Percentiles rank a stretch among this genome's conserved stretches.
phyloP scores from a whole-genome alignment of 495 filamentous ascomycete species.

The Penicillium silybi region DNA sequence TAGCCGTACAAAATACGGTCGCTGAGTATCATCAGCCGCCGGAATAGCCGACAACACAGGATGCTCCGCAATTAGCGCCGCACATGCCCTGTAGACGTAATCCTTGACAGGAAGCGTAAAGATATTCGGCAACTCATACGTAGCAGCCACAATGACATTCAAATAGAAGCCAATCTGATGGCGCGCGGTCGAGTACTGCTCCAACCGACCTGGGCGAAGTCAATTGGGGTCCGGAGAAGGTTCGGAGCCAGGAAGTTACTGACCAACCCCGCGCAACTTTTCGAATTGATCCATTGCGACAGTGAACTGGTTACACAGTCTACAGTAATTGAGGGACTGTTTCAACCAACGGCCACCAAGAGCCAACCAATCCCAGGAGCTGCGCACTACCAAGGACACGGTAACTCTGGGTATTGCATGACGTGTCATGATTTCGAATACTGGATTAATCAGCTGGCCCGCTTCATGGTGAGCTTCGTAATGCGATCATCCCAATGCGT shows the following conservation, averaged over 20 bases:
- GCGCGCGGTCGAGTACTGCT: slow-evolving; percentile 41
- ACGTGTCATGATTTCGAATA: no score
- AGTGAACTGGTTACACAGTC: not conserved
- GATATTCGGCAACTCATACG: slow-evolving; percentile 30
- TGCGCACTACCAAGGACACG: no score
- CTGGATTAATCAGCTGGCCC: no score
- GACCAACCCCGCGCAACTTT: slow-evolving; percentile 28
- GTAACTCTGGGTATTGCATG: no score
- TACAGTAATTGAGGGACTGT: no score
- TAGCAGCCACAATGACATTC: slow-evolving; percentile 38
- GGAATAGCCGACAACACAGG: slow-evolving; percentile 42
- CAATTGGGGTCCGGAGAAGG: slow-evolving; percentile 4
- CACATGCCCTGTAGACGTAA: slow-evolving; percentile 36
- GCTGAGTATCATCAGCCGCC: slow-evolving; percentile 34
- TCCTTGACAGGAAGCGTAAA: slow-evolving; percentile 28
- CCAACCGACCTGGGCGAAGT: slow-evolving; percentile 29
- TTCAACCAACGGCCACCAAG: no score
- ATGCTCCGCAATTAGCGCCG: slow-evolving; percentile 36
- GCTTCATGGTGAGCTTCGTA: no score
- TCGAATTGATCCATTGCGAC: slow-evolving; percentile 22
- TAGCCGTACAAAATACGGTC: slow-evolving; percentile 44
- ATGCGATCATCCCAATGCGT: no score
- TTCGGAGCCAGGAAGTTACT: slow-evolving; percentile 3
- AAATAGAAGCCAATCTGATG: slow-evolving; percentile 43
- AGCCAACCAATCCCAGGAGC: no score